Base-by-base conservation (phyloP, 345 rosid genomes). In the Aurinia saxatilis region DNA sequence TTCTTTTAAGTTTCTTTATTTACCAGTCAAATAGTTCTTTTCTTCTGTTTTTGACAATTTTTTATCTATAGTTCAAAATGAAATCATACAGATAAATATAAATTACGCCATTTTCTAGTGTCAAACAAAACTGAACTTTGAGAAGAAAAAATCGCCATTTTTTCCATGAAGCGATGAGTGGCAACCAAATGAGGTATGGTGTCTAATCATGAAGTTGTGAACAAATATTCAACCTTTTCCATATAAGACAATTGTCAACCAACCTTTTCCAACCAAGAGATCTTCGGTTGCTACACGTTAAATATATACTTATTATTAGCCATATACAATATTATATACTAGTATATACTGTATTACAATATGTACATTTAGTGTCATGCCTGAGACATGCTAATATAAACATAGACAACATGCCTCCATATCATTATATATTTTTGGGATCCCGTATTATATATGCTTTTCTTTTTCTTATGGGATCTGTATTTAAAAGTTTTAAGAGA, bases 161-260 rank as follows among this genome's bases (percentile, higher is more conserved):
- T 44, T 63, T 44, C 27, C 17, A 5, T 42, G 33, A 33, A 50
- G 42, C 14, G 52, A 25, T 9, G 38, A 57, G 49, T 8, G 63
- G 13, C 55, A 34, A 37, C 48, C 63, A 37, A 66, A 56, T n/a
- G 63, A n/a, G 63, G 8, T 27, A 27, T 27, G 37, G 16, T 66
- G 63, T 56, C 70, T 46, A 27, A 56, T 56, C 57, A 56, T 15
- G 57, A 66, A 10, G 16, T 18, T 13, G 41, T 47, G 49, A 66
- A 38, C 64, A 57, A 48, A 47, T 27, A 38, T 66, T 57, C 64
- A 66, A 66, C 64, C 34, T 66, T 66, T 47, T 41, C 49, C 60
- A 66, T 27, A 56, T 46, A 56, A 47, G 71, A 66, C 71, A 53
- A 49, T 39, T 66, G 57, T 36, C 71, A 66, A 66, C 63, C 49